A percentile compares a stretch with the other conserved stretches of the same genome.
These are phyloP conservation scores for Epichloe scottii DNA, from an alignment of 2,329 filamentous ascomycete species.

Conservation along the genomic window DNA sequence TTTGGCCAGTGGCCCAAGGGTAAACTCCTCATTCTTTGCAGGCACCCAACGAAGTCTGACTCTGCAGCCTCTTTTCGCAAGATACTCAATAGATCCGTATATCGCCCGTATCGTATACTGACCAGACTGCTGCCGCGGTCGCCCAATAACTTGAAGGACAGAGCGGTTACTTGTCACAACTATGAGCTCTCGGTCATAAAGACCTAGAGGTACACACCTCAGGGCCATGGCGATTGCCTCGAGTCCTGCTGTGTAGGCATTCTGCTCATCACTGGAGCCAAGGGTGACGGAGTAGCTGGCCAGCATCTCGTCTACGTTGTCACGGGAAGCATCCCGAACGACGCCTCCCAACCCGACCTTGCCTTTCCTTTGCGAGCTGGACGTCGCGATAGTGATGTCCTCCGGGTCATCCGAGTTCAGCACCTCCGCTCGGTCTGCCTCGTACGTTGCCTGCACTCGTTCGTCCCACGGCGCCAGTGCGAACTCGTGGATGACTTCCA, in stretches of 20 bases:
- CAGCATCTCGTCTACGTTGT: background rate
- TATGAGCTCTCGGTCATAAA: slow-evolving; percentile 4
- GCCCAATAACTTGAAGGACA: slow-evolving; percentile 5
- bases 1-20: too few species aligned
- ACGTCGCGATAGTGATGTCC: slow-evolving; percentile 5
- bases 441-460: too few species aligned
- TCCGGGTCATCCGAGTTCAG: background rate
- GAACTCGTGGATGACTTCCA: too few species aligned
- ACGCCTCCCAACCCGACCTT: background rate
- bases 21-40: too few species aligned
- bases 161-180: slow-evolving; percentile 5
- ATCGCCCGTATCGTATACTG: background rate
- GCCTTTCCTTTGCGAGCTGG: slow-evolving; percentile 3
- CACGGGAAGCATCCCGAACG: background rate
- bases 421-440: too few species aligned
- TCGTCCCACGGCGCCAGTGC: too few species aligned
- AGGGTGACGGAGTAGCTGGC: slow-evolving; percentile 8
- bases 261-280: slow-evolving; percentile 8
- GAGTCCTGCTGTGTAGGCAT: slow-evolving; percentile 9
- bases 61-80: too few species aligned
- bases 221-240: slow-evolving; percentile 7
- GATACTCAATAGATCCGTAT: background rate
- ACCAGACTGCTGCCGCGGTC: slow-evolving; percentile 7
- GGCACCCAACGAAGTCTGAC: too few species aligned
- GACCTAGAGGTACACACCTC: slow-evolving; percentile 6